Conservation (phyloP, 768 basidiomycete genomes). For the Xerocomellus chrysenteron region DNA sequence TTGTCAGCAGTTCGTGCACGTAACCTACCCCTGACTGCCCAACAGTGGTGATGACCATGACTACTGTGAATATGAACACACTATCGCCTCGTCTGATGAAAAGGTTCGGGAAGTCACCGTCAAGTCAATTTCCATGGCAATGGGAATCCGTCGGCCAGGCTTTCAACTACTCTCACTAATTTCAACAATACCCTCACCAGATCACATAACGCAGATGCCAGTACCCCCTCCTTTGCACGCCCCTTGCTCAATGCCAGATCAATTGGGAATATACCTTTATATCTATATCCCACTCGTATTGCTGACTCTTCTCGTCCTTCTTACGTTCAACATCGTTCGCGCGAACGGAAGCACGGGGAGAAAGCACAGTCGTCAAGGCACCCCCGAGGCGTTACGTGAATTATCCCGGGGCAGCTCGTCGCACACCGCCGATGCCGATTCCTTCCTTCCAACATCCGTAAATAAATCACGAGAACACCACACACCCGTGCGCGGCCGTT, state of each 20-base stretch:
- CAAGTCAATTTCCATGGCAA: slow-evolving; percentile 88
- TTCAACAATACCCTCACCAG: slow-evolving; percentile 34
- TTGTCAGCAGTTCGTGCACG: slow-evolving; percentile 12
- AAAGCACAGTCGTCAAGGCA: slow-evolving; percentile 8
- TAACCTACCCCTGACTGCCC: slow-evolving; percentile 6
- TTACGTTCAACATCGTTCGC: slow-evolving; percentile 28
- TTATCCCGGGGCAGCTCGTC: slow-evolving; percentile 4
- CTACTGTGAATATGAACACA: slow-evolving; percentile 78
- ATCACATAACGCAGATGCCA: slow-evolving; percentile 33
- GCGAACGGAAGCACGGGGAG: slow-evolving; percentile 4
- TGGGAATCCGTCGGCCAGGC: slow-evolving; percentile 82
- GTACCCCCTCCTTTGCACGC: slow-evolving; percentile 44
- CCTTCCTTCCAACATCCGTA: slow-evolving; percentile 19
- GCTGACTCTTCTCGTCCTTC: slow-evolving; percentile 54
- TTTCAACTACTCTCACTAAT: slow-evolving; percentile 85
- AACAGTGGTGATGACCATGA: slow-evolving; percentile 92
- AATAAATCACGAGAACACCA: slow-evolving; percentile 10
- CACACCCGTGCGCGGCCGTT: slow-evolving; percentile 11
- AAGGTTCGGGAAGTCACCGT: slow-evolving; percentile 75
- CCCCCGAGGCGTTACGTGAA: slow-evolving; percentile 11
- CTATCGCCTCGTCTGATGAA: slow-evolving; percentile 21
- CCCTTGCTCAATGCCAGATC: slow-evolving; percentile 82
- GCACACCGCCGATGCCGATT: slow-evolving; percentile 5
- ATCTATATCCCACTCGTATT: slow-evolving; percentile 69
- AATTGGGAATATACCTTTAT: slow-evolving; percentile 71